Conservation (phyloP, 106 monocot species). For the Alisma plantagoaquatica region DNA sequence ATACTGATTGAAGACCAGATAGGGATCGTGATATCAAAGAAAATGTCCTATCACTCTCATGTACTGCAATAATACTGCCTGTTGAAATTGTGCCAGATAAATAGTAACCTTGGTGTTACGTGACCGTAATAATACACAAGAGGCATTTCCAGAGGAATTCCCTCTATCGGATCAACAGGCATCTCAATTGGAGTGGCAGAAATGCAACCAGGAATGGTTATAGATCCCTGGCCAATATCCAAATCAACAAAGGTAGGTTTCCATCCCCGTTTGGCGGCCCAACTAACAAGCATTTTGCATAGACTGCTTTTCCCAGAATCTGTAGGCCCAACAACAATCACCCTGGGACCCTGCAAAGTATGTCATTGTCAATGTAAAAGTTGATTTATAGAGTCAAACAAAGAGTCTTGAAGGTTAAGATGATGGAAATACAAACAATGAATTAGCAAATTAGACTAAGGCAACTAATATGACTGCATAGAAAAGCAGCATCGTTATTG, state of each 20-base stretch:
- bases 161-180: constrained; percentile 91
- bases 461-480: too few species aligned
- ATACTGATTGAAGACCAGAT: too few species aligned
- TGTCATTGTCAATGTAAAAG: too few species aligned
- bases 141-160: constrained; percentile 97
- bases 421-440: too few species aligned
- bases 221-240: constrained; percentile 99
- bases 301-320: constrained; percentile 99
- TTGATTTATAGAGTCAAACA: neutral
- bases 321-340: constrained; percentile 95
- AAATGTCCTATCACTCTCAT: too few species aligned
- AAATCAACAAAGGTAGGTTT: constrained; percentile 97
- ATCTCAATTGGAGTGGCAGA: constrained; percentile 94
- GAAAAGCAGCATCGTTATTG: too few species aligned
- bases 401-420: too few species aligned
- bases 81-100: too few species aligned
- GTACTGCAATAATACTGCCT: too few species aligned
- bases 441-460: too few species aligned
- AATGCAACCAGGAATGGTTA: constrained; percentile 91
- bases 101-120: constrained; percentile 76
- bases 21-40: too few species aligned
- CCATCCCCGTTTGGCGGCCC: constrained; percentile 90
- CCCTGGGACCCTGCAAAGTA: constrained; percentile 74
- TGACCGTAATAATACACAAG: constrained; percentile 86
- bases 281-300: constrained; percentile 94